Evolutionary conservation across 106 monocot species (phyloP).

Genomic region (Dioscorea dumetorum): DNA sequence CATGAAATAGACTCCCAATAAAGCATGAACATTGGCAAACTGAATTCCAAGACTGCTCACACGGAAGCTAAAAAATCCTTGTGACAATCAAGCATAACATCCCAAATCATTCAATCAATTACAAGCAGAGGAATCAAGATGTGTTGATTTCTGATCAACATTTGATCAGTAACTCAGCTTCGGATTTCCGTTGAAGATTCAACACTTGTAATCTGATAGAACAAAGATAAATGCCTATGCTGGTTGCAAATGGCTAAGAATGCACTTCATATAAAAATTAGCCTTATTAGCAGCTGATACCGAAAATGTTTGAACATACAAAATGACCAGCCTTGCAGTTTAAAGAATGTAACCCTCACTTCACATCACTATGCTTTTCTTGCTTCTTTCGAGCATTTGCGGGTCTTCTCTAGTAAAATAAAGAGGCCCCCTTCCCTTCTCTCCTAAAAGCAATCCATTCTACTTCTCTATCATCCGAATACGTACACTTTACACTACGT

Average conservation of each 20-base stretch:
- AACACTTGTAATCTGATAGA: no score
- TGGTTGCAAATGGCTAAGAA: no score
- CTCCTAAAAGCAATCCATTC: neutral
- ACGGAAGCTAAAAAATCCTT: neutral
- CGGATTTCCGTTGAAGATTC: no score
- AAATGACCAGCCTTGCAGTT: neutral
- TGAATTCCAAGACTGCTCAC: neutral
- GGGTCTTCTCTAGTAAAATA: conserved; percentile 5
- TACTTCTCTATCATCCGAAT: neutral
- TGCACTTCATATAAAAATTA: neutral
- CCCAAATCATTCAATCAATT: no score
- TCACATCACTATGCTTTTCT: neutral
- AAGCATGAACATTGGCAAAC: neutral
- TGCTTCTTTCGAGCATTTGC: neutral
- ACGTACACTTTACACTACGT: neutral
- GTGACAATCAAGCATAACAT: no score
- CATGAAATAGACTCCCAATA: no score
- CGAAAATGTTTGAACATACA: neutral
- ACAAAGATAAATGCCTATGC: no score
- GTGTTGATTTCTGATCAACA: no score
- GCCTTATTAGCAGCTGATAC: conserved; percentile 1
- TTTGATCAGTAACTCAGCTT: no score
- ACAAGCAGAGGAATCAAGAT: no score
- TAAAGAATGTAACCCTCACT: conserved; percentile 6
- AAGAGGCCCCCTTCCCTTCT: neutral